Conservation (phyloP, 306 rosid species). For the Mimosa pudica region DNA sequence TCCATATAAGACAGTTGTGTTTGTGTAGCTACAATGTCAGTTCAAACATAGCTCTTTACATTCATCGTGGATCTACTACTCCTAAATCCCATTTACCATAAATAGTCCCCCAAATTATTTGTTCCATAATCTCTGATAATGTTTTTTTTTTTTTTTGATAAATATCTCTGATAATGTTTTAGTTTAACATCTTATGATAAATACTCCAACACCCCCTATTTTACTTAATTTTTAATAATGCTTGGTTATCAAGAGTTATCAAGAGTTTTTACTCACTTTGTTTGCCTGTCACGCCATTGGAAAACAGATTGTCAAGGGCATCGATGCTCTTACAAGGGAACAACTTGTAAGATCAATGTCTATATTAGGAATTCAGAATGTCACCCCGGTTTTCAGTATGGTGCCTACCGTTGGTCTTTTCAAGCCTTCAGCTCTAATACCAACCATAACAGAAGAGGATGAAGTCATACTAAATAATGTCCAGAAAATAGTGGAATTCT, state of each 20-base stretch:
- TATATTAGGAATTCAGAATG: slow-evolving; percentile 73
- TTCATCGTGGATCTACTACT: background rate
- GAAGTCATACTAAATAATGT: slow-evolving; percentile 88
- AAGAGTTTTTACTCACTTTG: slow-evolving; percentile 1
- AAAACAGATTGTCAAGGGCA: slow-evolving; percentile 90
- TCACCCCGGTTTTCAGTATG: slow-evolving; percentile 79
- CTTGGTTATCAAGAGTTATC: background rate
- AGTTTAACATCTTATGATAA: background rate
- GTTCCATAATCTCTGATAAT: background rate
- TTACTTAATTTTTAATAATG: background rate
- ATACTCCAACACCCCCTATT: background rate
- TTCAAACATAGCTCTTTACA: background rate
- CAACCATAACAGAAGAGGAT: slow-evolving; percentile 83
- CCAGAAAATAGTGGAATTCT: slow-evolving; percentile 77
- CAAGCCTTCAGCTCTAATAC: slow-evolving; percentile 77
- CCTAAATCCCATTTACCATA: background rate
- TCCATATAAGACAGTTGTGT: slow-evolving; percentile 1
- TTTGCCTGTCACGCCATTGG: slow-evolving; percentile 28
- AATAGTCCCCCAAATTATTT: background rate
- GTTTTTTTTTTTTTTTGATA: no score
- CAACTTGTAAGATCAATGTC: slow-evolving; percentile 79
- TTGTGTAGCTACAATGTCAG: background rate
- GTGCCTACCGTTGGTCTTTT: slow-evolving; percentile 84
- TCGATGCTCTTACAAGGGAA: slow-evolving; percentile 94
- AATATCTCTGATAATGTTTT: background rate